Evolutionary conservation across 805 yeast genomes (phyloP), one percentile per base, ranked within the genome.

Genomic region (Blastobotrys mokoenaii): DNA sequence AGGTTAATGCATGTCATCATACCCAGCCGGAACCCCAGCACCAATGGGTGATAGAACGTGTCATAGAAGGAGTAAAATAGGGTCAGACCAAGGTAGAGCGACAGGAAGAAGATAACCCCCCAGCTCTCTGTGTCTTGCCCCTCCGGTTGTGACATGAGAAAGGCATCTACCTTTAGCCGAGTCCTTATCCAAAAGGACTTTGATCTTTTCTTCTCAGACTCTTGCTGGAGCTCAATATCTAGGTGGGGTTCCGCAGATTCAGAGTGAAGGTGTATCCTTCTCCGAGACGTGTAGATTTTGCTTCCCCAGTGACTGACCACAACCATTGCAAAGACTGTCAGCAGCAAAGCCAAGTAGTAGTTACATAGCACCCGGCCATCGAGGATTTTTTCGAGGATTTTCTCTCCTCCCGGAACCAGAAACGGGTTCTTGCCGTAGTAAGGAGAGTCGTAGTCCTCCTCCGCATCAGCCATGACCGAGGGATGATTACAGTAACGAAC

Each of bases 21-120:
- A 3, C 59, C 59, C 7, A 55, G 43, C 22, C 59, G 38, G 44
- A 55, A 55, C 9, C 45, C 59, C n/a, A 46, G 31, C 9, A 52
- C 37, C 16, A 51, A 33, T 17, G 44, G 34, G 30, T 49, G 47
- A 12, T 37, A 20, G 12, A 36, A 33, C 6, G 43, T 33, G 15
- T 38, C 43, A 34, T 45, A 51, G 35, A 45, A 33, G 12, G 45
- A 16, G 36, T 39, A 50, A 18, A 40, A 34, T 3, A 47, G 33
- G 3, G 51, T 43, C 14, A 43, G 5, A 2, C 37, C 2, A 16
- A 48, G 9, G 34, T 53, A 53, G 18, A 39, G 11, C 11, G 36
- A 30, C 9, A 52, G 12, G 32, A 48, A 36, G 10, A 45, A 5
- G 16, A 41, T 40, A 6, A 48, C 35, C 3, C 52, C 54, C 18